phyloP scores from a whole-genome alignment of 1,284 basidiomycete species.

The Ustilago tritici region DNA sequence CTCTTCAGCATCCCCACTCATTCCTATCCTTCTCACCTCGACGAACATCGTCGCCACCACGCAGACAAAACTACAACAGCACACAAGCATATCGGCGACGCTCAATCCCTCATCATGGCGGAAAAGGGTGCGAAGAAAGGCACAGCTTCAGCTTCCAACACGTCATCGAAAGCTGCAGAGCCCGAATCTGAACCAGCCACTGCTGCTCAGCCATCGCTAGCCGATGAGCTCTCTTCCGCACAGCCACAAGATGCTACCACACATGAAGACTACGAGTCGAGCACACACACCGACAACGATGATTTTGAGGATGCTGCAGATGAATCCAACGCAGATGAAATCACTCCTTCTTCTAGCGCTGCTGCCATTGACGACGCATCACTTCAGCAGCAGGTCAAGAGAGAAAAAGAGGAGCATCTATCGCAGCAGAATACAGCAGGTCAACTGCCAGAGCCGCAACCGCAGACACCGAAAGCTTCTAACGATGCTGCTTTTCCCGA shows the following conservation, averaged over 20 bases:
- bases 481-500: conserved; percentile 17
- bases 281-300: conserved; percentile 47
- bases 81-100: background rate
- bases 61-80: background rate
- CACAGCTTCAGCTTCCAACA: conserved; percentile 10
- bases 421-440: conserved; percentile 20
- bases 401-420: background rate
- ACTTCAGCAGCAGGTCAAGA: background rate
- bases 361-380: conserved; percentile 13
- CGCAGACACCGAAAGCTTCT: conserved; percentile 25
- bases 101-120: conserved; percentile 10
- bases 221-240: conserved; percentile 31
- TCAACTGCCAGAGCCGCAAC: conserved; percentile 1
- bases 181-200: background rate
- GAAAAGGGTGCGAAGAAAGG: conserved; percentile 21
- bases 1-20: conserved; percentile 3
- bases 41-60: conserved; percentile 13
- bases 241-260: conserved; percentile 2
- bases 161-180: conserved; percentile 9
- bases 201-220: conserved; percentile 22
- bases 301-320: conserved; percentile 53
- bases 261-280: conserved; percentile 40
- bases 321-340: conserved; percentile 29
- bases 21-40: conserved; percentile 4
- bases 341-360: conserved; percentile 29